Evolutionary conservation across 306 rosid species (phyloP).

Genomic region (Alnus rubra): DNA sequence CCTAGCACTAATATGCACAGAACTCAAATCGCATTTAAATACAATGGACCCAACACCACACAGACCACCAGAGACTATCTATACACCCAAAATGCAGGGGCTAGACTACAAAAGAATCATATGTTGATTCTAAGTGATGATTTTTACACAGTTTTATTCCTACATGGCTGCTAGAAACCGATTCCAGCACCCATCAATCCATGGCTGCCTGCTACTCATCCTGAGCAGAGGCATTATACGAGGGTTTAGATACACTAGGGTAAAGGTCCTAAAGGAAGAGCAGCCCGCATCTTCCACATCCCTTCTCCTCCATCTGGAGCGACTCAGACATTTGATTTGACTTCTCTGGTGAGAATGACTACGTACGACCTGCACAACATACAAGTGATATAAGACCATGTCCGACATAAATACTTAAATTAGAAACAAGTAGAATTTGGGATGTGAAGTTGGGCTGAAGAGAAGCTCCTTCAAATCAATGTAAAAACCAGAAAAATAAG

Average conservation of each 20-base stretch:
- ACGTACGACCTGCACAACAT: slow-evolving; percentile 74
- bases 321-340: slow-evolving; percentile 69
- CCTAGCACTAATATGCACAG: slow-evolving; percentile 76
- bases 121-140: slow-evolving; percentile 70
- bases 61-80: slow-evolving; percentile 64
- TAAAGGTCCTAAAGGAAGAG: slow-evolving; percentile 60
- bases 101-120: slow-evolving; percentile 75
- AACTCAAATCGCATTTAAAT: slow-evolving; percentile 43
- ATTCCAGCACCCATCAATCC: slow-evolving; percentile 68
- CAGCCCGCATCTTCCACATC: slow-evolving; percentile 60
- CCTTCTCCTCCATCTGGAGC: slow-evolving; percentile 73
- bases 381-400: slow-evolving; percentile 14
- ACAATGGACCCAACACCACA: slow-evolving; percentile 55
- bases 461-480: neutral
- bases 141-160: slow-evolving; percentile 53
- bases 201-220: slow-evolving; percentile 64
- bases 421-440: neutral
- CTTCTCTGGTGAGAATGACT: slow-evolving; percentile 83
- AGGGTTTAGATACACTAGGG: slow-evolving; percentile 59
- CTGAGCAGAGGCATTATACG: slow-evolving; percentile 48
- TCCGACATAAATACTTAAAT: neutral
- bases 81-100: slow-evolving; percentile 77
- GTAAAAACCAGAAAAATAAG: too few relatives aligned
- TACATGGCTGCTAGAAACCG: slow-evolving; percentile 65
- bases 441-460: neutral